Evolutionary conservation across 352 stramenopile species (phyloP).

Genomic region (Globisporangium canariense): DNA sequence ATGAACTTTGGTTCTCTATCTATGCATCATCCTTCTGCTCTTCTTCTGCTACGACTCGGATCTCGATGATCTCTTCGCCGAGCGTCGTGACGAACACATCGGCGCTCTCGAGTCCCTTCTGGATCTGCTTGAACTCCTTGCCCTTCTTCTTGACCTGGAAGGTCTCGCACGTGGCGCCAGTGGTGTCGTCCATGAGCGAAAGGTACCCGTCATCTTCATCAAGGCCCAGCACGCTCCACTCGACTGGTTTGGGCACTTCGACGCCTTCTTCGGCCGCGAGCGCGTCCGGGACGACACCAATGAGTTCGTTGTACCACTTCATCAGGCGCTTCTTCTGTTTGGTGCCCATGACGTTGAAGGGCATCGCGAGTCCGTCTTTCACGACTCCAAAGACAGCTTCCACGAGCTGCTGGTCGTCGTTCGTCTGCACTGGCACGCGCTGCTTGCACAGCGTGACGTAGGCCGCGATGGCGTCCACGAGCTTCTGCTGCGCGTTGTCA

Average conservation of each 20-base stretch:
- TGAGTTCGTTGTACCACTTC: slow-evolving; percentile 86
- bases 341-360: slow-evolving; percentile 72
- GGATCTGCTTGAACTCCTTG: slow-evolving; percentile 66
- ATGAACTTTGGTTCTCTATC: background rate
- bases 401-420: slow-evolving; percentile 34
- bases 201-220: slow-evolving; percentile 70
- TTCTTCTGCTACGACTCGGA: slow-evolving; percentile 33
- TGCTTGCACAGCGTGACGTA: slow-evolving; percentile 71
- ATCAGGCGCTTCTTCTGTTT: slow-evolving; percentile 83
- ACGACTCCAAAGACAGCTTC: slow-evolving; percentile 66
- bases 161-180: slow-evolving; percentile 61
- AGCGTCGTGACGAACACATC: slow-evolving; percentile 54
- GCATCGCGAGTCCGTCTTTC: slow-evolving; percentile 82
- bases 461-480: slow-evolving; percentile 60
- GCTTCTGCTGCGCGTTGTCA: slow-evolving; percentile 75
- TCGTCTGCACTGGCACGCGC: slow-evolving; percentile 14
- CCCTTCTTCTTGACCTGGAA: slow-evolving; percentile 72
- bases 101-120: slow-evolving; percentile 51
- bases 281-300: slow-evolving; percentile 44
- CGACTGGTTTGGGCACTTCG: slow-evolving; percentile 15
- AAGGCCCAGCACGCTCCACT: slow-evolving; percentile 71
- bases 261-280: slow-evolving; percentile 23
- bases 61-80: slow-evolving; percentile 47
- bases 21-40: slow-evolving; percentile 15
- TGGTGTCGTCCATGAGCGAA: slow-evolving; percentile 62